Evolutionary conservation across 2,329 filamentous ascomycete genomes (phyloP).

Genomic region (Aureobasidium melanogenum): DNA sequence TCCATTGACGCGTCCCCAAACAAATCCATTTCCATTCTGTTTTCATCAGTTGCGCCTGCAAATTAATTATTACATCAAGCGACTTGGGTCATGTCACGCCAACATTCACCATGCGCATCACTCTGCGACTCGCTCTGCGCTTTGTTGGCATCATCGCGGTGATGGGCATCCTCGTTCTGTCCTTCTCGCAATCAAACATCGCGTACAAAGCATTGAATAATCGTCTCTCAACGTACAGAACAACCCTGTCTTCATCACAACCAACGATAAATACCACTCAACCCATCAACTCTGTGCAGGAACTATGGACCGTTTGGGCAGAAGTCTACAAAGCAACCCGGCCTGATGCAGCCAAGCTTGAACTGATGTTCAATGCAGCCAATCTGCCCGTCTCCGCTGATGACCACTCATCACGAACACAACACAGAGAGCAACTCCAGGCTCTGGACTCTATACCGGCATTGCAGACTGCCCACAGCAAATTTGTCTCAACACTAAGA

Average conservation of each 20-base stretch:
- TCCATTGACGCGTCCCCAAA: neutral
- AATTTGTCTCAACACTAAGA: neutral
- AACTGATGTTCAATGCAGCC: neutral
- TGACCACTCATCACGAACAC: neutral
- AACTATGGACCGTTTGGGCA: neutral
- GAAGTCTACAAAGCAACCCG: neutral
- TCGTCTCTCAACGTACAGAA: neutral
- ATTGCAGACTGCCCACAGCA: slow-evolving; percentile 13
- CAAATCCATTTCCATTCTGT: neutral
- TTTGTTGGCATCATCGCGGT: neutral
- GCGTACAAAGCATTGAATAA: neutral
- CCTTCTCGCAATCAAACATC: neutral
- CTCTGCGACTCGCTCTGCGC: neutral
- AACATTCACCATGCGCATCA: neutral
- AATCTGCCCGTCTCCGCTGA: neutral
- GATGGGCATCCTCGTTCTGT: neutral
- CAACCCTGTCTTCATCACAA: neutral
- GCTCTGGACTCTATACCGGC: slow-evolving; percentile 8
- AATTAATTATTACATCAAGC: too few relatives aligned
- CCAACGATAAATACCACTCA: neutral
- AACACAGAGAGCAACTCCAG: neutral
- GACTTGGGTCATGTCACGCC: neutral
- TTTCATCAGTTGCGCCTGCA: neutral
- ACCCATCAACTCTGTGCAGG: neutral
- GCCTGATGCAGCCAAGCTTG: neutral